Percentiles rank a stretch among this genome's conserved stretches.
Evolutionary conservation across 2,329 filamentous ascomycete species (phyloP).

Genomic region (Colletotrichum tropicicola): DNA sequence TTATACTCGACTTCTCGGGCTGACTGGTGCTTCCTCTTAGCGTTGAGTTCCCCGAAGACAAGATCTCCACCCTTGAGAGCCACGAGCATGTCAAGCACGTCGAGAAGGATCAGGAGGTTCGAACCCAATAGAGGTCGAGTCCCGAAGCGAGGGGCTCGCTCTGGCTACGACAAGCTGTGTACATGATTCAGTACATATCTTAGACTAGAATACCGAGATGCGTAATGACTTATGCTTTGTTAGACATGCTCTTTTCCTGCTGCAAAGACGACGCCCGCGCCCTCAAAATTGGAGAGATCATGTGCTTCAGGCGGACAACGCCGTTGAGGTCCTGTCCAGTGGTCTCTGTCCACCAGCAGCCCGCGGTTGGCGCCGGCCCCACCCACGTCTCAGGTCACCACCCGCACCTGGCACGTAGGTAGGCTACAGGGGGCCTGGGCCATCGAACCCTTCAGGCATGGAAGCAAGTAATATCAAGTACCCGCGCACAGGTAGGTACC

Average conservation of each 20-base stretch:
- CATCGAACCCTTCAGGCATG: too few relatives aligned
- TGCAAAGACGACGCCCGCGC: too few relatives aligned
- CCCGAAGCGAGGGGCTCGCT: neutral
- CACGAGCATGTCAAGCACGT: slow-evolving; percentile 78
- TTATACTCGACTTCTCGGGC: neutral
- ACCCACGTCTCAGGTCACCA: neutral
- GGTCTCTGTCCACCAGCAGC: too few relatives aligned
- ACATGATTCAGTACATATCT: slow-evolving; percentile 1
- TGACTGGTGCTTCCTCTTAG: too few relatives aligned
- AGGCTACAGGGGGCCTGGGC: slow-evolving; percentile 10
- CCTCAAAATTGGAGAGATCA: too few relatives aligned
- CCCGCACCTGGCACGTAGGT: neutral
- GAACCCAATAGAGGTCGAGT: slow-evolving; percentile 68
- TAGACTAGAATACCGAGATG: slow-evolving; percentile 5
- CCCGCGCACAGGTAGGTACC: too few relatives aligned
- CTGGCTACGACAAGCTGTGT: neutral
- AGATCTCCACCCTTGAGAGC: slow-evolving; percentile 70
- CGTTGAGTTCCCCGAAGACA: slow-evolving; percentile 75
- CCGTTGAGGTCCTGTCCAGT: too few relatives aligned
- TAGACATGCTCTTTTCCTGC: too few relatives aligned
- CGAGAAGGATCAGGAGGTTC: slow-evolving; percentile 77
- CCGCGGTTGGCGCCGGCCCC: slow-evolving; percentile 21
- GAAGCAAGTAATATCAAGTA: too few relatives aligned
- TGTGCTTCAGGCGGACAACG: too few relatives aligned
- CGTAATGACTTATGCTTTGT: neutral